Conservation (phyloP, 352 stramenopile genomes). For the Phytophthora lateralis region DNA sequence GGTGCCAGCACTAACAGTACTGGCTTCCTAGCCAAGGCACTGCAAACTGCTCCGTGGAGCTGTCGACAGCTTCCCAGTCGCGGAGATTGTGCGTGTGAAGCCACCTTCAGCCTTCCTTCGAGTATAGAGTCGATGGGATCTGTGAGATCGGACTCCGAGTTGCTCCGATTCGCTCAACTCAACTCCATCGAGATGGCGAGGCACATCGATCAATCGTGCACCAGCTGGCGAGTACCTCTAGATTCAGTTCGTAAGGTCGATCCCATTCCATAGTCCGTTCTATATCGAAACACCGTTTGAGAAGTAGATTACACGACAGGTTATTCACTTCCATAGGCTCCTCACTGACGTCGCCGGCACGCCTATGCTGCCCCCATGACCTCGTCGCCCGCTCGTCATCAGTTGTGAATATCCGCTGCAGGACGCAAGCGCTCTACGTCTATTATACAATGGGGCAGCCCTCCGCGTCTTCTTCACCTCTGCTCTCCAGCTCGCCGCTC, state of each 20-base stretch:
- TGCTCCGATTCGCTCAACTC: slow-evolving; percentile 1
- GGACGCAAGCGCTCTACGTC: not conserved
- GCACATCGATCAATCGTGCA: slow-evolving; percentile 29
- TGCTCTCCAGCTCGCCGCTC: slow-evolving; percentile 21
- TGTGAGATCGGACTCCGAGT: slow-evolving; percentile 8
- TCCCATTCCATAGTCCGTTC: not conserved
- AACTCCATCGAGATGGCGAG: slow-evolving; percentile 22
- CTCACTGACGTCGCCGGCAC: slow-evolving; percentile 3
- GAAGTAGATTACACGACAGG: not conserved
- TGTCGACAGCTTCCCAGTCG: not conserved
- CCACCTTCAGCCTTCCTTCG: slow-evolving; percentile 1
- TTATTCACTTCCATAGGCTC: slow-evolving; percentile 5
- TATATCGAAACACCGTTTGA: not conserved
- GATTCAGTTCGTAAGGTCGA: not conserved
- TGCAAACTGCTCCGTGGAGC: not conserved
- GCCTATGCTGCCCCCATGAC: slow-evolving; percentile 16
- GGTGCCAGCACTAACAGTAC: not conserved
- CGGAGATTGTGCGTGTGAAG: slow-evolving; percentile 4
- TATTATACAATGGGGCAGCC: slow-evolving; percentile 28
- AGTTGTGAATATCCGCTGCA: slow-evolving; percentile 24
- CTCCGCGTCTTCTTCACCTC: not conserved
- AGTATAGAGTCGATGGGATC: not conserved
- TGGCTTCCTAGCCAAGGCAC: not conserved
- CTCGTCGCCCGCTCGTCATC: slow-evolving; percentile 12
- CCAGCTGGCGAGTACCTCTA: not conserved